phyloP scores from a whole-genome alignment of 768 basidiomycete genomes.

The Suillus placidus region DNA sequence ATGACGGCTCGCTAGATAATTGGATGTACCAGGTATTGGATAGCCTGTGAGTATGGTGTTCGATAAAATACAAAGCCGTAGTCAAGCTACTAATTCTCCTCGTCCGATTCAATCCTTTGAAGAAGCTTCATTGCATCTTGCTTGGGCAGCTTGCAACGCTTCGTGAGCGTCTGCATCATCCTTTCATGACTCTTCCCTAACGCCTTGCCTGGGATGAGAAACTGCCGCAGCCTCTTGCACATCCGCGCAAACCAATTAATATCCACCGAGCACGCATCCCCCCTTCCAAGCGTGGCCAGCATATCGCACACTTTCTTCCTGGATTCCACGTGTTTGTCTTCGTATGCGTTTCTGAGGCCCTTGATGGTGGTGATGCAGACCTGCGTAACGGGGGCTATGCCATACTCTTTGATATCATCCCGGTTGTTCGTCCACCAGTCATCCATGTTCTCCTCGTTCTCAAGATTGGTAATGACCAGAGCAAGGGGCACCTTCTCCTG shows the following conservation, averaged over 20 bases:
- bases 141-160: constrained; percentile 30
- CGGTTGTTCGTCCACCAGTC: constrained; percentile 38
- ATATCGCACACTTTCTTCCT: constrained; percentile 27
- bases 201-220: not conserved
- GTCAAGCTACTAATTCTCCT: not conserved
- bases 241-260: not conserved
- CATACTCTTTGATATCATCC: constrained; percentile 19
- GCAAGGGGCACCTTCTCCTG: constrained; percentile 35
- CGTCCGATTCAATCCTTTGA: constrained; percentile 14
- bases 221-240: not conserved
- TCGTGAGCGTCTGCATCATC: constrained; percentile 16
- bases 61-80: not conserved
- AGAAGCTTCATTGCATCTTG: constrained; percentile 27
- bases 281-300: constrained; percentile 4
- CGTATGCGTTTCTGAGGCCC: not conserved
- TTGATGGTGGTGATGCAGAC: constrained; percentile 34
- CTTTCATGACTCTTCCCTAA: not conserved
- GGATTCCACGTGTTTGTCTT: constrained; percentile 21
- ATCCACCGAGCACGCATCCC: not conserved
- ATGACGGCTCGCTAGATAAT: not conserved
- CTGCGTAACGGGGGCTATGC: constrained; percentile 29
- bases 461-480: constrained; percentile 38
- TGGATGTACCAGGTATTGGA: not conserved
- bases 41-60: not conserved
- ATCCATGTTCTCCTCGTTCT: constrained; percentile 39